Conservation (phyloP, 2,329 filamentous ascomycete species). For the Alternaria panax region DNA sequence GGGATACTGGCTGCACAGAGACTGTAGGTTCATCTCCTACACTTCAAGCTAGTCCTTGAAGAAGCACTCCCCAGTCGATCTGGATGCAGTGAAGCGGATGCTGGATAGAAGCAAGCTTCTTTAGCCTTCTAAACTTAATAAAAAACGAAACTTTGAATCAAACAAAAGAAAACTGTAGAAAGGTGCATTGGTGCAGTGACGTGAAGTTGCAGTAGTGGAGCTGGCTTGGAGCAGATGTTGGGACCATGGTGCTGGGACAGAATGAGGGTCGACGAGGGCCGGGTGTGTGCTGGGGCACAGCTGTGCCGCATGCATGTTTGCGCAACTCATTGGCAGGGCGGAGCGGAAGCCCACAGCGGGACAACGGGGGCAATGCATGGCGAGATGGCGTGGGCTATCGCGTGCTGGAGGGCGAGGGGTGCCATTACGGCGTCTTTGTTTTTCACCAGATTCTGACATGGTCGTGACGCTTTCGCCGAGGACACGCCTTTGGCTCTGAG, state of each 20-base stretch:
- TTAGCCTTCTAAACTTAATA: constrained; percentile 50
- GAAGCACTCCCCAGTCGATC: constrained; percentile 44
- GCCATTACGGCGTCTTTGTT: constrained; percentile 7
- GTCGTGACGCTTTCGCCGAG: constrained; percentile 7
- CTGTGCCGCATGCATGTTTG: constrained; percentile 14
- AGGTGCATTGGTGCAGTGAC: background rate
- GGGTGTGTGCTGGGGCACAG: constrained; percentile 9
- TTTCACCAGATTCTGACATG: constrained; percentile 6
- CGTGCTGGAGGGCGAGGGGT: background rate
- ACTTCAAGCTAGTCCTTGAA: constrained; percentile 55
- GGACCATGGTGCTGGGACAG: constrained; percentile 12
- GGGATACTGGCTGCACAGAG: constrained; percentile 26
- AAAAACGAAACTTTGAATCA: constrained; percentile 38
- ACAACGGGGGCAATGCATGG: constrained; percentile 4
- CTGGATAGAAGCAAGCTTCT: constrained; percentile 57
- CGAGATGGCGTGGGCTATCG: background rate
- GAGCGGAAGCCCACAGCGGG: constrained; percentile 12
- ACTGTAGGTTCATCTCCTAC: constrained; percentile 64
- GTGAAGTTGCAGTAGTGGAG: background rate
- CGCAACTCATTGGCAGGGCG: constrained; percentile 13
- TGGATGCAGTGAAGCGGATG: constrained; percentile 59
- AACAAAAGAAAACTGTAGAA: background rate
- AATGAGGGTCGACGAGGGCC: background rate
- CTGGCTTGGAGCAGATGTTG: background rate
- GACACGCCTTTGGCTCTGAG: constrained; percentile 3